These are phyloP conservation scores for Plasmodium billcollinsi DNA, from an alignment of 169 alveolate species.

Conservation along the genomic window DNA sequence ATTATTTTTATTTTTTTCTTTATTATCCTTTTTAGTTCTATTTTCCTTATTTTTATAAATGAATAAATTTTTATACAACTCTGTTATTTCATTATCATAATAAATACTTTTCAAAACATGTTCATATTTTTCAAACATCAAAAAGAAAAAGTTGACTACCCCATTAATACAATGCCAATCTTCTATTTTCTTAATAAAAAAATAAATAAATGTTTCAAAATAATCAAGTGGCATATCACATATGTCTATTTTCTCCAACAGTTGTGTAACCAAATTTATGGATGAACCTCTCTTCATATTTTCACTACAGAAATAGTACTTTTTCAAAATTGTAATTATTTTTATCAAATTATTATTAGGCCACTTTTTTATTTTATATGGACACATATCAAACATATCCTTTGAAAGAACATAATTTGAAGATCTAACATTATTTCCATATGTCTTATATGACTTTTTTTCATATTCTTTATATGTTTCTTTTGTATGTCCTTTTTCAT, in stretches of 20 bases:
- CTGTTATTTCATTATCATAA: slow-evolving; percentile 12
- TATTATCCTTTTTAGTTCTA: not conserved
- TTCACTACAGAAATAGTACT: slow-evolving; percentile 28
- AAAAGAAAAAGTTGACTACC: slow-evolving; percentile 18
- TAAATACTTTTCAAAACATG: slow-evolving; percentile 9
- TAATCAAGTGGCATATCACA: slow-evolving; percentile 21
- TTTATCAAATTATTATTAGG: not conserved
- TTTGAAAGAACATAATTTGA: not conserved
- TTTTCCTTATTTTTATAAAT: slow-evolving; percentile 3
- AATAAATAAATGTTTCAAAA: slow-evolving; percentile 2
- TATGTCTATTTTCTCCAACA: slow-evolving; percentile 18
- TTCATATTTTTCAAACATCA: slow-evolving; percentile 30
- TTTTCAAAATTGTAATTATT: slow-evolving; percentile 20
- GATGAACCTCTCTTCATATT: slow-evolving; percentile 64
- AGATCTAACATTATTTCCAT: not conserved
- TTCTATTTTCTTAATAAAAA: slow-evolving; percentile 55
- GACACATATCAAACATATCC: not conserved
- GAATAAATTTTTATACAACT: slow-evolving; percentile 19
- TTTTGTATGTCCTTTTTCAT: not conserved
- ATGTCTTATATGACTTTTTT: not conserved
- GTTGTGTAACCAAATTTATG: slow-evolving; percentile 29
- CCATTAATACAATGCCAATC: slow-evolving; percentile 74
- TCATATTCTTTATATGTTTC: not conserved
- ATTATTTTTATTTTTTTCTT: not conserved
- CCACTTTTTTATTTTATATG: not conserved